Evolutionary conservation across 306 rosid species (phyloP).

Genomic region (Citrullus colocynthis): DNA sequence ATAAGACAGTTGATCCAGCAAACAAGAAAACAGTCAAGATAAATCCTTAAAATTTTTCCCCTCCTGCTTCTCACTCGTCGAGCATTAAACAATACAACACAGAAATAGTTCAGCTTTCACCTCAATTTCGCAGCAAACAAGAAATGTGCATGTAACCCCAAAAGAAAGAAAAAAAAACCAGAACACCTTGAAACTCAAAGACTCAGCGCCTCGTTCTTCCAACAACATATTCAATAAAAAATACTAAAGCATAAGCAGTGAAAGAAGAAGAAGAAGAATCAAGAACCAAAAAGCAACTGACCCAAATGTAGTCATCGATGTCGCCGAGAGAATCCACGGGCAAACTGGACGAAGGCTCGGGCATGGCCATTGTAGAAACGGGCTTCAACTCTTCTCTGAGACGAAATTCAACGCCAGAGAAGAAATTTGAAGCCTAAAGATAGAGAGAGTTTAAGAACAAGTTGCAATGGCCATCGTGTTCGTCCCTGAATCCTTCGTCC

Average conservation of each 20-base stretch:
- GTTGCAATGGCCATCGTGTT: conserved; percentile 34
- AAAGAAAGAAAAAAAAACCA: too few relatives aligned
- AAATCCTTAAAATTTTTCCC: background rate
- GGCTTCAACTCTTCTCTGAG: background rate
- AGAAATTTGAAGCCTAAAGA: background rate
- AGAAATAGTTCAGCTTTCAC: background rate
- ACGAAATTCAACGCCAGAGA: background rate
- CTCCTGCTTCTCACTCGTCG: background rate
- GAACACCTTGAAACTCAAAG: background rate
- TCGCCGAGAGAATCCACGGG: conserved; percentile 28
- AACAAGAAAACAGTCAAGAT: background rate
- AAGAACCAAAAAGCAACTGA: conserved; percentile 9
- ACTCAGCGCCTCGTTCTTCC: background rate
- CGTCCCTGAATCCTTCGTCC: conserved; percentile 44
- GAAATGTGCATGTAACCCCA: background rate
- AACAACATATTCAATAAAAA: conserved; percentile 9
- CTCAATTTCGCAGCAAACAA: conserved; percentile 12
- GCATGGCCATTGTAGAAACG: conserved; percentile 29
- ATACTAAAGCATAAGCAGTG: background rate
- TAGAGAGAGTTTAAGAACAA: conserved; percentile 3
- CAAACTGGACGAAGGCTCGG: conserved; percentile 12
- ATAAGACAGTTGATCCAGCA: background rate
- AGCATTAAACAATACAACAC: background rate
- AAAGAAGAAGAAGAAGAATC: background rate
- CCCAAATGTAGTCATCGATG: conserved; percentile 69